phyloP scores from a whole-genome alignment of 768 basidiomycete species.

The Podaxis sp. region DNA sequence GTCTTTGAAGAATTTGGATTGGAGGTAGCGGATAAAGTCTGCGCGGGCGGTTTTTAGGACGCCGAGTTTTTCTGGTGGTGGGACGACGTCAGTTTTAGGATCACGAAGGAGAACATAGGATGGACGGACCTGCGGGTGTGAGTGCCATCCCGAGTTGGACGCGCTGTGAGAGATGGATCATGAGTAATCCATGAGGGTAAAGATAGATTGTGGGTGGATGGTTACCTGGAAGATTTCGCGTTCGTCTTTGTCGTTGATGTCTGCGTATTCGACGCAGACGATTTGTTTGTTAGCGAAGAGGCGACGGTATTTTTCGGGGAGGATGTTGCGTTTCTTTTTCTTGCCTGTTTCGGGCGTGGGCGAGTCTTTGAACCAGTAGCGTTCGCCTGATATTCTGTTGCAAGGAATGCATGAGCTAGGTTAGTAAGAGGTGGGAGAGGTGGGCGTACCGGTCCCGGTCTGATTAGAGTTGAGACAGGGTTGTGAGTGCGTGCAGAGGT shows the following conservation, averaged over 20 bases:
- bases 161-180: conserved; percentile 38
- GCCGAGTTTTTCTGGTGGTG: conserved; percentile 59
- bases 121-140: conserved; percentile 58
- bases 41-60: conserved; percentile 60
- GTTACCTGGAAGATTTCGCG: conserved; percentile 72
- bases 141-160: conserved; percentile 80
- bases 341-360: conserved; percentile 19
- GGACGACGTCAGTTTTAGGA: no score
- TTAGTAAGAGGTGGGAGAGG: background rate
- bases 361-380: conserved; percentile 49
- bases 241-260: conserved; percentile 55
- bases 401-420: background rate
- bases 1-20: conserved; percentile 42
- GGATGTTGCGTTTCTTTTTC: conserved; percentile 26
- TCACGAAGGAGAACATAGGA: background rate
- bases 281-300: conserved; percentile 74
- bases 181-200: conserved; percentile 2
- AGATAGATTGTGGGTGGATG: background rate
- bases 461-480: conserved; percentile 20
- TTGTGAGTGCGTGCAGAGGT: background rate
- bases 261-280: conserved; percentile 77
- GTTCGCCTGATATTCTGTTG: conserved; percentile 39
- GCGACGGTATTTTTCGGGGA: conserved; percentile 57
- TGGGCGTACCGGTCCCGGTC: conserved; percentile 52
- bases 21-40: conserved; percentile 56